Base-by-base conservation (phyloP, 371 early-diverging fungal genomes). In the Paraphysoderma sedebokerense region DNA sequence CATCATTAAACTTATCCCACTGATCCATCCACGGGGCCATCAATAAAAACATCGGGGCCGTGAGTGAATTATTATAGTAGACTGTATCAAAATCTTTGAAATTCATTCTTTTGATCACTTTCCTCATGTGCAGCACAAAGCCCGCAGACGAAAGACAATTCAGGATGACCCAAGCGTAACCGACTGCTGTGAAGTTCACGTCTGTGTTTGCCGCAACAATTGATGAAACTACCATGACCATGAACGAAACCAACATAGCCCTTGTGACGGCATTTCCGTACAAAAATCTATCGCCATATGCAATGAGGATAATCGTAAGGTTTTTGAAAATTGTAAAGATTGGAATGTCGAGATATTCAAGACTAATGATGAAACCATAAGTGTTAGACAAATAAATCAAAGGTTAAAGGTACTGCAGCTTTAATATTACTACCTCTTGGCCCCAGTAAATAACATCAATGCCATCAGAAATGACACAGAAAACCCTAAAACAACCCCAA, bases 311-410 rank as follows among this genome's bases (percentile, higher is more conserved):
- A 49, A 99, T 97, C 26, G 95, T 92, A 52, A 92, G 55, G 68
- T 99, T 99, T 66, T 99, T 99, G 66, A 98, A 93, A 40, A 99
- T 79, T 26, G 98, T 98, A 57, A 93, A 98, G 8, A 98, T 62
- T 9, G 98, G 87, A 48, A 96, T 86, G 29, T 85, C 76, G 34
- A 99, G 71, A 61, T 81, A 90, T 54, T 91, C 87, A 8, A 98
- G 59, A n/a, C 73, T 67, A 48, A 24, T 24, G 24, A 33, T 39
- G 15, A 11, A 5, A 24, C 38, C 3, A 39, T 30, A n/a, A 31
- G 41, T 27, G 4, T 17, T 30, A 39, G 38, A 9, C 5, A 24
- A 31, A 39, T 29, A 11, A 15, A 20, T 28, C 36, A 24, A 28
- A 15, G 12, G 2, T n/a, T 6, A 29, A 26, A 38, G 33, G 15